These are phyloP conservation scores for Hymenotorrendiella dingleyae DNA, from an alignment of 2,329 filamentous ascomycete genomes.

Conservation along the genomic window DNA sequence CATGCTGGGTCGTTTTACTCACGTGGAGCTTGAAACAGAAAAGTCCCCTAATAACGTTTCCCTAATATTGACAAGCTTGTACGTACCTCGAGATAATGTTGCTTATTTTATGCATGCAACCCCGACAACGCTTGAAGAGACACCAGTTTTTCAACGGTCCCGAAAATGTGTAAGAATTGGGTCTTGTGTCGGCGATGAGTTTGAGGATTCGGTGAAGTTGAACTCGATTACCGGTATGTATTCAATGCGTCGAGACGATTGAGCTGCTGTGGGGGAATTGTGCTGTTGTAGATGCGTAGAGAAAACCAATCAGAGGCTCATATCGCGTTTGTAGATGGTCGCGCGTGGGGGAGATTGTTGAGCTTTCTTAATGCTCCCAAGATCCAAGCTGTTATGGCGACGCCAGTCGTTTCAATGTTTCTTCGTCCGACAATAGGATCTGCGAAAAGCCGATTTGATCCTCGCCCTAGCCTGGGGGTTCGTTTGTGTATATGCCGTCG, in stretches of 20 bases:
- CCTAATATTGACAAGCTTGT: background rate
- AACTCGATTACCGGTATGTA: constrained; percentile 5
- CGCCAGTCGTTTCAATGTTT: constrained; percentile 1
- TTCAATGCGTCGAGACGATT: constrained; percentile 11
- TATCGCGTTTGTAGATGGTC: background rate
- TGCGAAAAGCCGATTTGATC: constrained; percentile 3
- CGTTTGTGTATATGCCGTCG: constrained; percentile 1
- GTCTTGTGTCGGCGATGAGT: constrained; percentile 20
- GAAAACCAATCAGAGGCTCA: background rate
- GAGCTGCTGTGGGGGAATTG: background rate
- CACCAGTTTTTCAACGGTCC: constrained; percentile 10
- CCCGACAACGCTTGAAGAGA: background rate
- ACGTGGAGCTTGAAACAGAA: constrained; percentile 8
- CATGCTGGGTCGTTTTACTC: constrained; percentile 7
- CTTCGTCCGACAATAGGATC: background rate
- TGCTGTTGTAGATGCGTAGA: constrained; percentile 5
- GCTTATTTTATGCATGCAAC: background rate
- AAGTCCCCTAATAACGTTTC: constrained; percentile 2
- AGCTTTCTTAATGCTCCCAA: background rate
- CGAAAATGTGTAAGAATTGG: constrained; percentile 15
- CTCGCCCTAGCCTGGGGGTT: constrained; percentile 4
- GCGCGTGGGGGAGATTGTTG: background rate
- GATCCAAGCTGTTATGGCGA: background rate
- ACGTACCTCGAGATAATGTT: constrained; percentile 1
- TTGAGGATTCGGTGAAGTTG: constrained; percentile 16